Evolutionary conservation across 768 basidiomycete genomes (phyloP), one percentile per base, ranked within the genome.

Genomic region (Cytidiella melzeri): DNA sequence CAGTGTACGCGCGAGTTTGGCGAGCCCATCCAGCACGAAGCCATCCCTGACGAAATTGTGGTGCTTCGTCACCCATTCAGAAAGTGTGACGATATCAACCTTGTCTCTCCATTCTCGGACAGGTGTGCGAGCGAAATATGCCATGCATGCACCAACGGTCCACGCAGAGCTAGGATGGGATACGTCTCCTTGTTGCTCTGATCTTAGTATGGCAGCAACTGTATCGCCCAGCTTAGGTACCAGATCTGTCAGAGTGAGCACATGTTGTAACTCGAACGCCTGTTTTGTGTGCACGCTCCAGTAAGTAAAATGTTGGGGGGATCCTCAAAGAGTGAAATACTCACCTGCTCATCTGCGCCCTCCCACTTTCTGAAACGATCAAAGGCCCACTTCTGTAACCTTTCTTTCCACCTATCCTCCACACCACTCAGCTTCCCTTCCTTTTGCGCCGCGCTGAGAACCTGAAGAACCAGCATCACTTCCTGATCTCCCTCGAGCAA

Each of bases 71-170:
- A 34, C 15, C 30, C 30, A 34, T 34, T 34, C 30, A 34, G 30
- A 7, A 7, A 34, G 9, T 2, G 48, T 40, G 1, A 49, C 56
- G 5, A 86, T 21, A 46, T 86, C 74, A 1, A 79, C 68, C 24
- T 66, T 58, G 3, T 65, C 63, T 1, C 55, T 57, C 80, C 83
- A 84, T 54, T 79, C 74, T 3, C 59, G 53, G 1, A 57, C 37
- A 15, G 72, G 62, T 11, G 73, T 66, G 48, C 64, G 69, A 0
- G 78, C 67, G 2, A 91, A 67, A 7, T 73, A 68, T 1, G 68
- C 65, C 67, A 88, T 68, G 52, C 80, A 85, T n/a, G 69, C 57
- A n/a, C 80, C 79, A 13, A 87, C 55, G 1, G 79, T 71, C 75
- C 80, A 82, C 1, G 78, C 70, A 2, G 71, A 62, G 43, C 74